phyloP scores from a whole-genome alignment of 1,284 basidiomycete species.

The Rugosomyces carneus region DNA sequence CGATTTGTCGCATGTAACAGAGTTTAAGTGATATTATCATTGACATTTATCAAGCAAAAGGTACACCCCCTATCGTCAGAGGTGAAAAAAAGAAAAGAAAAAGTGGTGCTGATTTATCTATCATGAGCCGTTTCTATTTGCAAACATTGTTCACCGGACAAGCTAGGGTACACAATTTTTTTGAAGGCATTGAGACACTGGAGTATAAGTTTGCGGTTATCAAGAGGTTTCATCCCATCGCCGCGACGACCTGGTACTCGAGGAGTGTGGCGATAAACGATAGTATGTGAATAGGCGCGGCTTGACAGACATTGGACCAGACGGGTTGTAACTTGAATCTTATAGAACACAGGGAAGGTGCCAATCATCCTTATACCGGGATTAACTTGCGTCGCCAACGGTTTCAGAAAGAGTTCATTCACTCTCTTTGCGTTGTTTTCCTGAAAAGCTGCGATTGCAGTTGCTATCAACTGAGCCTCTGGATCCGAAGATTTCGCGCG shows the following conservation, averaged over 20 bases:
- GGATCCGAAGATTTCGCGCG: constrained; percentile 16
- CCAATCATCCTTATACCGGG: constrained; percentile 22
- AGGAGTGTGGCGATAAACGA: constrained; percentile 20
- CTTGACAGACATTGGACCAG: constrained; percentile 14
- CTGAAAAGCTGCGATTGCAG: constrained; percentile 31
- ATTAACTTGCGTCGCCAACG: constrained; percentile 19
- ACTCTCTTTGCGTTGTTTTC: constrained; percentile 22
- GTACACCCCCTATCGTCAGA: no score
- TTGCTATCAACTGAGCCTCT: constrained; percentile 28
- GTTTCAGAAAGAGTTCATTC: constrained; percentile 15
- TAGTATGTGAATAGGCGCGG: constrained; percentile 20
- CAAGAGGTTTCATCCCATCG: constrained; percentile 32
- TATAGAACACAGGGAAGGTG: constrained; percentile 12
- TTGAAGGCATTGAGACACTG: constrained; percentile 30
- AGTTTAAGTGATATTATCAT: no score
- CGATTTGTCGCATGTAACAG: no score
- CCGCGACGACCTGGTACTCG: constrained; percentile 18
- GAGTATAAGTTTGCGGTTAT: constrained; percentile 28
- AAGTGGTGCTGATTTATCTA: no score
- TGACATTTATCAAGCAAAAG: no score
- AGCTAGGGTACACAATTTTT: constrained; percentile 13
- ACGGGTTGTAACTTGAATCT: constrained; percentile 9
- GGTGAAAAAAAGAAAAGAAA: no score
- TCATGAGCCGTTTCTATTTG: no score
- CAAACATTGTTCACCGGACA: no score